phyloP scores from a whole-genome alignment of 2,329 filamentous ascomycete genomes.

The Penicillium paneum region DNA sequence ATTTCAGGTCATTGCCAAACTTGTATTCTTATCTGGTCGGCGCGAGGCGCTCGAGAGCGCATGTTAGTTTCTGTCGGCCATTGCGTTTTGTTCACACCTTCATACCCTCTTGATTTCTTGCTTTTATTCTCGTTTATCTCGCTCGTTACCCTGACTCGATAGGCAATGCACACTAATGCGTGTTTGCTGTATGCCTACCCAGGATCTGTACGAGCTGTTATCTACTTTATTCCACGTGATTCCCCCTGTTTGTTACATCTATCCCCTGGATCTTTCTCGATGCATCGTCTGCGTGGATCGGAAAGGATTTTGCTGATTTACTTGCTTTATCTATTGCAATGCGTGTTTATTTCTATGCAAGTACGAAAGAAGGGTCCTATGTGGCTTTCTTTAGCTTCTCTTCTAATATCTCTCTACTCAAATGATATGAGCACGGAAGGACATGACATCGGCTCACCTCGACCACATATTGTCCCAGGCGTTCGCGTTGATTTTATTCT shows the following conservation, averaged over 20 bases:
- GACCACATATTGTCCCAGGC: conserved; percentile 12
- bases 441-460: conserved; percentile 10
- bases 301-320: conserved; percentile 23
- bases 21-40: conserved; percentile 29
- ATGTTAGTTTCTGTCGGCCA: conserved; percentile 19
- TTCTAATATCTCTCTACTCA: conserved; percentile 12
- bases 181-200: conserved; percentile 10
- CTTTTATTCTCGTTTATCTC: conserved; percentile 13
- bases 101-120: conserved; percentile 35
- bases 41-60: conserved; percentile 22
- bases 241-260: conserved; percentile 27
- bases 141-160: conserved; percentile 11
- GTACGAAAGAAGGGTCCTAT: conserved; percentile 14
- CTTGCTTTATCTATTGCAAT: conserved; percentile 10
- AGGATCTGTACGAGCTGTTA: conserved; percentile 27
- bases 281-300: conserved; percentile 27
- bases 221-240: conserved; percentile 30
- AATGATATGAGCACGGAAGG: conserved; percentile 15
- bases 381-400: conserved; percentile 13
- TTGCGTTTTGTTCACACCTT: conserved; percentile 26
- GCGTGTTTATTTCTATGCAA: conserved; percentile 13
- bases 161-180: conserved; percentile 7
- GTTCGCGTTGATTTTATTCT: conserved; percentile 5
- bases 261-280: conserved; percentile 25
- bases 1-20: conserved; percentile 30